phyloP scores from a whole-genome alignment of 208 protist genomes.

The Trichomonas vaginalis region DNA sequence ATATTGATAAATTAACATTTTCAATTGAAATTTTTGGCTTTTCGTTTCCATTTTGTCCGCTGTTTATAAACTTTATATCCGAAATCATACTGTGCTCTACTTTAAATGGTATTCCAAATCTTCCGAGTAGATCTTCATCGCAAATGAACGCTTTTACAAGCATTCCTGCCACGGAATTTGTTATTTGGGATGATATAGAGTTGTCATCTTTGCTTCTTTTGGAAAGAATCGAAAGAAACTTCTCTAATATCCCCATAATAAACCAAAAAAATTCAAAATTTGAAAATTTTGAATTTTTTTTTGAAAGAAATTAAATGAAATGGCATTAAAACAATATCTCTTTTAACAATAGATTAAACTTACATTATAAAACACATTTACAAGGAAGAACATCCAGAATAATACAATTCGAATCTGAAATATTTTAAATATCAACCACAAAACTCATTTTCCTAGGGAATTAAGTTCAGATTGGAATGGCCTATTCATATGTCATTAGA shows the following conservation, averaged over 20 bases:
- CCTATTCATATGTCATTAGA: no score
- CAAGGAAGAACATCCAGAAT: no score
- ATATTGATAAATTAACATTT: neutral
- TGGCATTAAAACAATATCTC: no score
- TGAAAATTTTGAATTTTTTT: no score
- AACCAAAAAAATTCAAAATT: no score
- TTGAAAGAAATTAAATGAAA: no score
- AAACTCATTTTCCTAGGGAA: no score
- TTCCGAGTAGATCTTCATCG: neutral
- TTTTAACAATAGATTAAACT: no score
- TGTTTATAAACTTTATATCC: neutral
- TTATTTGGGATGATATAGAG: neutral
- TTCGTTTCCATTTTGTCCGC: neutral
- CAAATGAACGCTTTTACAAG: neutral
- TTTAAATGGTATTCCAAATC: neutral
- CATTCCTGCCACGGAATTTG: neutral
- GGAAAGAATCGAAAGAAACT: neutral
- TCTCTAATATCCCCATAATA: neutral
- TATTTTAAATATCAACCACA: no score
- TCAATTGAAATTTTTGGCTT: neutral
- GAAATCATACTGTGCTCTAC: neutral
- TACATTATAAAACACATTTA: no score
- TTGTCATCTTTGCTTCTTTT: neutral
- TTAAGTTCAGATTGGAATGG: no score
- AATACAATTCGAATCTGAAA: no score